These are phyloP conservation scores for Sarcodon aspratus DNA, from an alignment of 768 basidiomycete species.

Conservation along the genomic window DNA sequence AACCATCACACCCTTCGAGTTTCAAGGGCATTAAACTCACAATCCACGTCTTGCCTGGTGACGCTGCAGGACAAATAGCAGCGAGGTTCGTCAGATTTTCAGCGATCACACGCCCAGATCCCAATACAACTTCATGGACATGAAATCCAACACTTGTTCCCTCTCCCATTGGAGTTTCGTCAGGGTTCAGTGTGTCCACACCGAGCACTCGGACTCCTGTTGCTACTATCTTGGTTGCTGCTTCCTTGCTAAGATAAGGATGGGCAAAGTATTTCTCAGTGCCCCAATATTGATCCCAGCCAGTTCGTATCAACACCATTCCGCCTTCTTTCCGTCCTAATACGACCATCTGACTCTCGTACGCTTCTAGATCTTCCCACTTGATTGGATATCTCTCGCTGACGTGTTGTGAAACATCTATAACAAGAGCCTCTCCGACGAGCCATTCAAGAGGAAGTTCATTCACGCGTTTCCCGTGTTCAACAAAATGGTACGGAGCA, in stretches of 20 bases:
- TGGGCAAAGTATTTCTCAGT: conserved; percentile 54
- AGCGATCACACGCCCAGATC: conserved; percentile 49
- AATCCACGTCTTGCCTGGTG: conserved; percentile 19
- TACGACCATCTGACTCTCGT: conserved; percentile 22
- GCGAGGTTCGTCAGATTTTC: conserved; percentile 59
- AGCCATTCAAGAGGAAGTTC: too few relatives aligned
- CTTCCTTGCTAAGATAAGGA: conserved; percentile 47
- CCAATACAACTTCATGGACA: conserved; percentile 49
- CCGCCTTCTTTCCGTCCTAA: conserved; percentile 18
- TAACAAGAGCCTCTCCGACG: too few relatives aligned
- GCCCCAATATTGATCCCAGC: conserved; percentile 39
- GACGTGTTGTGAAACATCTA: too few relatives aligned
- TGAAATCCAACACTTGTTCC: conserved; percentile 9
- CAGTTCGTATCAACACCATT: conserved; percentile 51
- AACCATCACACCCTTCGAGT: conserved; percentile 50
- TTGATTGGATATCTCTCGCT: too few relatives aligned
- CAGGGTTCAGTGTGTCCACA: conserved; percentile 56
- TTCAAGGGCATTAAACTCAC: conserved; percentile 51
- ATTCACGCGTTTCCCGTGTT: conserved; percentile 43
- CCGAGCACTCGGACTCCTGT: conserved; percentile 48
- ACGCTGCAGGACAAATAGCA: conserved; percentile 16
- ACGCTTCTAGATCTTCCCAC: conserved; percentile 5
- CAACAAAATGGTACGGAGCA: conserved; percentile 64
- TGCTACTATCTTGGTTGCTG: conserved; percentile 35
- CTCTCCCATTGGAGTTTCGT: conserved; percentile 23